Conservation (phyloP, 352 stramenopile genomes). For the Phytophthora meadii region DNA sequence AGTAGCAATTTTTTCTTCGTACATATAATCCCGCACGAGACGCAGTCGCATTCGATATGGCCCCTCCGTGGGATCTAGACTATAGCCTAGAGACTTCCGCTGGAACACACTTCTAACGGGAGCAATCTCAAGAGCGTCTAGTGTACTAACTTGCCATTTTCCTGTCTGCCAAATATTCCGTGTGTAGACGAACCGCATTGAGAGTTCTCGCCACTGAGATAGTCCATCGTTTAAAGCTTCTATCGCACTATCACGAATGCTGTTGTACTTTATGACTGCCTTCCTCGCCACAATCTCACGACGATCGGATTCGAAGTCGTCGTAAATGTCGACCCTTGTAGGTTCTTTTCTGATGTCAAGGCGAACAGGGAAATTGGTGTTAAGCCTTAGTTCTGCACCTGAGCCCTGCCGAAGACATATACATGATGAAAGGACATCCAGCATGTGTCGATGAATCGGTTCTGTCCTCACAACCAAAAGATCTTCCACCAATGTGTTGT, state of each 20-base stretch:
- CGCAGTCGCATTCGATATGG: conserved; percentile 60
- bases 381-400: conserved; percentile 40
- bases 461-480: conserved; percentile 72
- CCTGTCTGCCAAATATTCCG: conserved; percentile 55
- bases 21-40: conserved; percentile 47
- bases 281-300: conserved; percentile 45
- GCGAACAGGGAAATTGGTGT: conserved; percentile 41
- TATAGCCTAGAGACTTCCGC: conserved; percentile 42
- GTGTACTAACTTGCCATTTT: conserved; percentile 31
- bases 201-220: conserved; percentile 42
- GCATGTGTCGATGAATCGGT: conserved; percentile 59
- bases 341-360: conserved; percentile 28
- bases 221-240: conserved; percentile 50
- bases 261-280: conserved; percentile 49
- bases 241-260: conserved; percentile 40
- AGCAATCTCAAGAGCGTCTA: background rate
- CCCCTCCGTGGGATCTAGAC: conserved; percentile 58
- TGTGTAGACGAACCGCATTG: conserved; percentile 43
- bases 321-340: conserved; percentile 8
- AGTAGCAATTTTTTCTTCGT: conserved; percentile 2
- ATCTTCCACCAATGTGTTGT: conserved; percentile 68
- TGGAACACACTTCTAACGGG: conserved; percentile 56
- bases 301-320: conserved; percentile 15
- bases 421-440: conserved; percentile 63
- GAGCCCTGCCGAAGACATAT: conserved; percentile 39